Base-by-base conservation (phyloP, 495 filamentous ascomycete species). In the Arthonia radiata region DNA sequence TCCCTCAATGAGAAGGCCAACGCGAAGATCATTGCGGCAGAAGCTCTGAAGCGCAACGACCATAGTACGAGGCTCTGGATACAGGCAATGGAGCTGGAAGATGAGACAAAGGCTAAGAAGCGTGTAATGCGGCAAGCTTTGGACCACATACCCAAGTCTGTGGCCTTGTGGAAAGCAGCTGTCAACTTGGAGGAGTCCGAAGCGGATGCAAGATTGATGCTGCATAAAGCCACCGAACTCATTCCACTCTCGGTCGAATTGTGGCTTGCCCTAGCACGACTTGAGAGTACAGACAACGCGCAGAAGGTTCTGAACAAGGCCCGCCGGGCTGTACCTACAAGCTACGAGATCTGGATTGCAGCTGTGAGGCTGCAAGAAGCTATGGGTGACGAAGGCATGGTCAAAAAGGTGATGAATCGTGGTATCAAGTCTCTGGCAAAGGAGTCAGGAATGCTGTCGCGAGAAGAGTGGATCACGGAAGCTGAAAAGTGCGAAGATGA, bases 401-500 rank as follows among this genome's bases (percentile, higher is more conserved):
- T 79, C 28, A 18, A 32, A 18, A 82, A 79, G 36, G 75, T 94
- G 11, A 92, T 99, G 79, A 86, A 80, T 36, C 71, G 76, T 50
- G 86, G 80, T 31, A 62, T 92, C 12, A 76, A 86, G 41, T 70
- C 78, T n/a, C 59, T 99, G 13, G 79, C 71, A 12, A 71, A 71
- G 35, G 79, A 90, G 32, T 81, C 79, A 19, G 86, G 86, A 7
- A 94, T 99, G 86, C 56, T 83, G 22, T 83, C 89, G 42, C 68
- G 86, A 23, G 86, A 99, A 37, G 82, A 93, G 36, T 99, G 86
- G 86, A 83, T 99, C 23, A 59, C 63, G 2, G 79, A 94, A 47
- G 89, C 86, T 0, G 82, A 94, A 44, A 79, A 73, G 35, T 91
- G 86, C 44, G 86, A 99, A 49, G 71, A 76, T 23, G 86, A 94